Base-by-base conservation (phyloP, 768 basidiomycete species). In the Naematelia aurantialba region DNA sequence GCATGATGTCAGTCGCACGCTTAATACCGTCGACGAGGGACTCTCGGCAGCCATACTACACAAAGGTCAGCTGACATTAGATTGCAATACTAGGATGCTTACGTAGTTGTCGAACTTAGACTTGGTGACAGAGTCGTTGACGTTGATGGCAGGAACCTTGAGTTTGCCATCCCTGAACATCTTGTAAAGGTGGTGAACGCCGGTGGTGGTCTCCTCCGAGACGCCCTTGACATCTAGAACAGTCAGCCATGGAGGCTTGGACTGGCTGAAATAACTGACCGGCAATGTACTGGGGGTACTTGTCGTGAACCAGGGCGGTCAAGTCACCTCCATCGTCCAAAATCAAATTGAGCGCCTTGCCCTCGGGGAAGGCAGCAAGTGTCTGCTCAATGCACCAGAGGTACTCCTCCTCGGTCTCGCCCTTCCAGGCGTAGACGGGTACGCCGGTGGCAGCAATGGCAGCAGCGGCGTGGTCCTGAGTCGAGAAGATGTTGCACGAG, bases 21-120 rank as follows among this genome's bases (percentile, higher is more conserved):
- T 99, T 99, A 82, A 99, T 97, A 70, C 96, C 96, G 78, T 99
- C 96, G 61, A 99, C 96, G 63, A 99, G 89, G 29, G 96, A 99
- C 80, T 99, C 96, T 75, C 96, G 91, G 82, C 96, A 99, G 62
- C 96, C 96, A 78, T 99, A 99, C 81, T 91, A 88, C 25, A n/a
- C 21, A 10, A 82, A 91, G 91, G 81, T 93, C 89, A 71, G 62
- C 55, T 24, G n/a, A 34, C 46, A 2, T 22, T 24, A 14, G 17
- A n/a, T 29, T 11, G 21, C 22, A 13, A 22, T n/a, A 22, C 5
- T 11, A 11, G n/a, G 1, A 10, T n/a, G 60, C 60, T 59, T 25
- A 70, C 68, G 70, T 74, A 78, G 78, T 79, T 79, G 77, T 80
- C 80, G 78, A 99, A 99, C 83, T 99, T 99, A 77, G 92, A 96